Evolutionary conservation across 306 rosid species (phyloP).

Genomic region (Hylodesmum podocarpum): DNA sequence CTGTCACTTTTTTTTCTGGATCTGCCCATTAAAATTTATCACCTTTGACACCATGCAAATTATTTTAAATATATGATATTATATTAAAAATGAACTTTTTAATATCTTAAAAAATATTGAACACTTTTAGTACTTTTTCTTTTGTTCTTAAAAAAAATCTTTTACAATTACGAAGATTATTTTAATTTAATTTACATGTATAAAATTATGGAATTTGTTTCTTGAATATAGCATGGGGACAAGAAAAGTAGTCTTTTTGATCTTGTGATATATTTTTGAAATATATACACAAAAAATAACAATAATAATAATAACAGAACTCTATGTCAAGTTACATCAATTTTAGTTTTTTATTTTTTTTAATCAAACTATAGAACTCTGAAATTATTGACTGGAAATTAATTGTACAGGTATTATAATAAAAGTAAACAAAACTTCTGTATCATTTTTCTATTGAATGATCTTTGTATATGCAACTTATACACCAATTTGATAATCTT

Average conservation of each 20-base stretch:
- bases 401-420: not conserved
- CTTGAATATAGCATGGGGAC: too few species aligned
- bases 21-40: not conserved
- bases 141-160: too few species aligned
- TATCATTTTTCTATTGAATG: not conserved
- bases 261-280: too few species aligned
- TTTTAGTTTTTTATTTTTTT: too few species aligned
- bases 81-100: too few species aligned
- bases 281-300: too few species aligned
- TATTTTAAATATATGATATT: not conserved
- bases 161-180: not conserved
- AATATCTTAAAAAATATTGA: not conserved
- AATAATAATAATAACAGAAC: too few species aligned
- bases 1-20: not conserved
- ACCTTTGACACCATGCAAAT: not conserved
- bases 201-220: not conserved
- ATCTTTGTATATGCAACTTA: not conserved
- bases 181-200: not conserved
- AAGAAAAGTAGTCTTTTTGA: too few species aligned
- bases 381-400: not conserved
- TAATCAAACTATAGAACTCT: not conserved
- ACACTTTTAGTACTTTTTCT: not conserved
- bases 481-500: not conserved
- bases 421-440: not conserved
- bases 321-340: too few species aligned